Evolutionary conservation across 2,329 filamentous ascomycete genomes (phyloP).

Genomic region (Tricladium varicosporioides): DNA sequence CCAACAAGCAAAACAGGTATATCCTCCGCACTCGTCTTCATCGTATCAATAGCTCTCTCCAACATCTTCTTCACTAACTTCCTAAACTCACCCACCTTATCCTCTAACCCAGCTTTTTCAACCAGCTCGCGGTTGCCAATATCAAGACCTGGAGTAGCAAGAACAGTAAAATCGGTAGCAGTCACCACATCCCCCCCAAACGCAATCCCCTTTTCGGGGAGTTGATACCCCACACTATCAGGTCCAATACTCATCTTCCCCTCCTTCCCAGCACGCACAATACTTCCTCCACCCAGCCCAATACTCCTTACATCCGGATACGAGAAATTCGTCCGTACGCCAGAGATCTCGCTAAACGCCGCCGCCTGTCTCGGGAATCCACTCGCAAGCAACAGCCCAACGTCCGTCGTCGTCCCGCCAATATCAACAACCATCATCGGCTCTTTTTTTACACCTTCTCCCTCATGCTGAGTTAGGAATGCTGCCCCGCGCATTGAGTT

Average conservation of each 20-base stretch:
- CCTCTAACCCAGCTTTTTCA: slow-evolving; percentile 5
- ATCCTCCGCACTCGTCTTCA: slow-evolving; percentile 52
- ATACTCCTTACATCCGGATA: slow-evolving; percentile 54
- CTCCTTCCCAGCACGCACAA: slow-evolving; percentile 36
- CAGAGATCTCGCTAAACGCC: slow-evolving; percentile 53
- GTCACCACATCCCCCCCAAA: slow-evolving; percentile 56
- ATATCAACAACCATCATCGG: slow-evolving; percentile 52
- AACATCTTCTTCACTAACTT: slow-evolving; percentile 47
- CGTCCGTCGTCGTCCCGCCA: slow-evolving; percentile 58
- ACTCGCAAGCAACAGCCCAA: slow-evolving; percentile 52
- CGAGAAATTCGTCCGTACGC: slow-evolving; percentile 55
- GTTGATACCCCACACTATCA: slow-evolving; percentile 50
- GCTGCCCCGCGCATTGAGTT: slow-evolving; percentile 62
- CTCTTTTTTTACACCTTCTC: slow-evolving; percentile 31
- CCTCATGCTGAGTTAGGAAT: slow-evolving; percentile 46
- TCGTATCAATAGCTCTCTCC: slow-evolving; percentile 49
- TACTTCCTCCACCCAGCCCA: slow-evolving; percentile 52
- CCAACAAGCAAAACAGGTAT: slow-evolving; percentile 53
- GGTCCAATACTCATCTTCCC: slow-evolving; percentile 55
- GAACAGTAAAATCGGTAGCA: slow-evolving; percentile 54
- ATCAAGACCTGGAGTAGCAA: neutral
- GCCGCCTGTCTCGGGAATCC: slow-evolving; percentile 59
- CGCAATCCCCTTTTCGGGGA: slow-evolving; percentile 45
- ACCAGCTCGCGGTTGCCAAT: slow-evolving; percentile 17
- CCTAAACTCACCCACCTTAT: slow-evolving; percentile 40